Evolutionary conservation across 192 early-diverging fungal species (phyloP), one percentile per base, ranked within the genome.

Genomic region (Chytriomyces sp.): DNA sequence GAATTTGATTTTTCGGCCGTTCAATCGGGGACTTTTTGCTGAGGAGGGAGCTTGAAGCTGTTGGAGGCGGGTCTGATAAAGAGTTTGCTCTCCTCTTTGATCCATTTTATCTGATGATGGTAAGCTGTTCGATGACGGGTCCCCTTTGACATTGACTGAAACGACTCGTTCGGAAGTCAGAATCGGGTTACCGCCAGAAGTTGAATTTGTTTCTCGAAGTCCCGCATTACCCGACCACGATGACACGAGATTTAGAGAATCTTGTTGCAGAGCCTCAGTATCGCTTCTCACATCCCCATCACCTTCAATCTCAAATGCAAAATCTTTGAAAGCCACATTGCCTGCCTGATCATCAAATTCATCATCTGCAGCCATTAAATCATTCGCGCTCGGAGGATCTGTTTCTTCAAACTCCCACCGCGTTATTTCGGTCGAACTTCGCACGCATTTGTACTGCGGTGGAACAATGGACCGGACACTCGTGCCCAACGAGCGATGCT

Each of bases 331-430:
- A 8, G 22, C 10, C n/a, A 28, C 54, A 56, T 56, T 31, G 59
- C 5, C 31, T 61, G 30, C 31, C 25, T 25, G 22, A n/a, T 37
- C n/a, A 5, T 26, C 52, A 17, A 55, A 53, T 30, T 6, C 1
- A 41, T 65, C 63, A 2, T 22, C 26, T 7, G 25, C 41, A 14
- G n/a, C 33, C 63, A 52, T 22, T 36, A 41, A 26, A 2, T 65
- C 39, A 56, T 76, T 72, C 34, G 56, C 62, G 5, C 44, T 32
- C 56, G 52, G 55, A 36, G 41, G 64, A 33, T 58, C 70, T 10
- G 39, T 34, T 59, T 85, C 84, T n/a, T 59, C 59, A 31, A 77
- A 66, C 14, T 77, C 77, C 84, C 84, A 85, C 3, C 77, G 60
- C 6, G 74, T 39, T 0, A 84, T 37, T 72, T 84, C 83, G 6